These are phyloP conservation scores for Pachysandra terminalis DNA, from an alignment of 164 flowering plant genomes.

Conservation along the genomic window DNA sequence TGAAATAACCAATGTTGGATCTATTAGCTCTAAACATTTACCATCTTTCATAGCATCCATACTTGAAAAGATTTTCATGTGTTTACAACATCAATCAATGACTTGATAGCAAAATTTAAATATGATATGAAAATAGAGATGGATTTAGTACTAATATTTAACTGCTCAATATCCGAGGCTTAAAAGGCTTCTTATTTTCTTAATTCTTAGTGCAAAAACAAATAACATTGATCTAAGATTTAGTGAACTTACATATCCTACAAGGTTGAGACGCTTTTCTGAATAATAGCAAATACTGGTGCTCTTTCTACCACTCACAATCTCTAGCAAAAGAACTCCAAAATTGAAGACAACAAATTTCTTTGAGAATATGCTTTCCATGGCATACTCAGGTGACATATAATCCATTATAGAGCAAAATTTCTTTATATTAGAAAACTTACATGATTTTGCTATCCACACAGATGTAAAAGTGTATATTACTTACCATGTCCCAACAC, in stretches of 20 bases:
- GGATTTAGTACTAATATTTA: too few species aligned
- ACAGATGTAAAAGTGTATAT: not conserved
- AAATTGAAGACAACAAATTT: not conserved
- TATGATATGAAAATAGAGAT: too few species aligned
- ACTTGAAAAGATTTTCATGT: not conserved
- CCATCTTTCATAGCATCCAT: conserved; percentile 13
- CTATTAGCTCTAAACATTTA: conserved; percentile 3
- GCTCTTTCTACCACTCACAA: not conserved
- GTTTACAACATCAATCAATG: not conserved
- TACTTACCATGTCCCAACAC: conserved; percentile 25
- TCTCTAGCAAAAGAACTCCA: not conserved
- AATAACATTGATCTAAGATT: too few species aligned
- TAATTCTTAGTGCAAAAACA: not conserved
- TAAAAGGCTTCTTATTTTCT: too few species aligned
- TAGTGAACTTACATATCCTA: not conserved
- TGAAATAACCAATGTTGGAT: conserved; percentile 4
- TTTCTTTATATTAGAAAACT: not conserved
- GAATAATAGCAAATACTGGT: not conserved
- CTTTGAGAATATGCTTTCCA: not conserved
- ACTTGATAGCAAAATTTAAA: too few species aligned
- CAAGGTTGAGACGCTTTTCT: not conserved
- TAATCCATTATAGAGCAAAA: not conserved
- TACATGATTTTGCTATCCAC: not conserved
- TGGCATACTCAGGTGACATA: conserved; percentile 1
- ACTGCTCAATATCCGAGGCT: too few species aligned